Base-by-base conservation (phyloP, 2,329 filamentous ascomycete species). In the Niveomyces coronatus region DNA sequence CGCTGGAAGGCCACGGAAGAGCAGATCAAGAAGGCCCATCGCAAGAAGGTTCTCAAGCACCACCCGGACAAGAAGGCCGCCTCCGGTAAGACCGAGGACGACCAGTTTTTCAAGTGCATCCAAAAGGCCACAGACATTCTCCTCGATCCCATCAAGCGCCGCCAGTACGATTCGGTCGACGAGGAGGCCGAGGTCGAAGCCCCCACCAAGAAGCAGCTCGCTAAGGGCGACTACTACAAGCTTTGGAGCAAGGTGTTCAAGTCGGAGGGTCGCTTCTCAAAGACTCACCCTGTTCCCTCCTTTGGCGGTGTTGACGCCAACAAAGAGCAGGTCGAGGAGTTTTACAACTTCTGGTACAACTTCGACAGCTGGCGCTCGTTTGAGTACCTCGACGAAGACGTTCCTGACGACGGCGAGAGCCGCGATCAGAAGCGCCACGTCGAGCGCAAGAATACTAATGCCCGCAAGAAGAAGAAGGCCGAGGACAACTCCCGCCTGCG, bases 301-400 rank as follows among this genome's bases (percentile, higher is more conserved):
- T 79, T 98, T 42, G 91, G 91, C 45, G 75, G 85, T 55, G 85
- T 85, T 47, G 82, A 93, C 49, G 81, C 84, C 55, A 76, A 76
- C 52, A 85, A 88, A 64, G 85, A 93, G 56, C 81, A 94, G 8
- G 91, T 98, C 32, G 88, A 96, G 57, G 70, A 71, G 38, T 98
- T 98, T 64, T 98, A 98, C 76, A 94, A 98, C 74, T 98, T 96
- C 72, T 98, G 85, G 82, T 98, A 96, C 74, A 93, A 89, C 74
- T 94, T 98, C 54, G 91, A 98, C 73, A 91, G 83, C 62, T 98
- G 91, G 91, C 76, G 91, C 45, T 80, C 84, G 3, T 98, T 98
- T 55, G 91, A 98, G 68, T 98, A 98, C 65, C 83, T 94, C 43
- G 91, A 98, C 57, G 91, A 98, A 70, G 91, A 98, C 58, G 89